Conservation (phyloP, 148 eudicot genomes). For the Persicaria maculosa region DNA sequence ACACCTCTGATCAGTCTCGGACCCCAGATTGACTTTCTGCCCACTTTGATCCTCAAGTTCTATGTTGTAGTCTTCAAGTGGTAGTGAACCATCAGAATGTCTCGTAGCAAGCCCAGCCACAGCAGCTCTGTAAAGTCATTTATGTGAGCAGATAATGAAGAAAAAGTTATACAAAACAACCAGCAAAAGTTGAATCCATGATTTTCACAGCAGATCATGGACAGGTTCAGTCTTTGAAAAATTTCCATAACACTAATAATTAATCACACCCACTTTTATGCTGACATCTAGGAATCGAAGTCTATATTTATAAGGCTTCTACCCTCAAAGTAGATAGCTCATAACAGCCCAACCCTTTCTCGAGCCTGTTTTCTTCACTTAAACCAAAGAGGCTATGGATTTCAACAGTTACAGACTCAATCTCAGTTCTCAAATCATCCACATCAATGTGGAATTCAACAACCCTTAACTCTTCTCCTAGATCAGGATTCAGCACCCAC, state of each 20-base stretch:
- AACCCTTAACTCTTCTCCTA: too few relatives aligned
- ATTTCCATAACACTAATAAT: background rate
- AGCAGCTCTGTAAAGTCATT: conserved; percentile 45
- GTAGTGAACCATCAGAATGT: conserved; percentile 84
- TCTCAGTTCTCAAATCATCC: background rate
- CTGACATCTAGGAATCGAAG: background rate
- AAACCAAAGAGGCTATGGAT: background rate
- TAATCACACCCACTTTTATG: background rate
- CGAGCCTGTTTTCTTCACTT: background rate
- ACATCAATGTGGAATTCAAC: background rate
- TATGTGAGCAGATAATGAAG: background rate
- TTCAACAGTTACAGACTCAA: background rate
- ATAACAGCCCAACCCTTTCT: background rate
- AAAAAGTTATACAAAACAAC: background rate
- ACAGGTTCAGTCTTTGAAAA: background rate
- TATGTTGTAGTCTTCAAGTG: conserved; percentile 74
- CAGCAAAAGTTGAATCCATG: background rate
- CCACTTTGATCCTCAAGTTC: conserved; percentile 91
- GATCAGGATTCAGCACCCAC: background rate
- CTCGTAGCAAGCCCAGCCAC: conserved; percentile 62
- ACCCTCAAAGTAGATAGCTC: background rate
- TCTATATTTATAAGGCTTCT: background rate
- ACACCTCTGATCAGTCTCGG: conserved; percentile 84
- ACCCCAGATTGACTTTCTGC: conserved; percentile 54
- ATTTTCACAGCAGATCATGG: conserved; percentile 1